These are phyloP conservation scores for Pseudocercospora ulei DNA, from an alignment of 2,329 filamentous ascomycete genomes.

Conservation along the genomic window DNA sequence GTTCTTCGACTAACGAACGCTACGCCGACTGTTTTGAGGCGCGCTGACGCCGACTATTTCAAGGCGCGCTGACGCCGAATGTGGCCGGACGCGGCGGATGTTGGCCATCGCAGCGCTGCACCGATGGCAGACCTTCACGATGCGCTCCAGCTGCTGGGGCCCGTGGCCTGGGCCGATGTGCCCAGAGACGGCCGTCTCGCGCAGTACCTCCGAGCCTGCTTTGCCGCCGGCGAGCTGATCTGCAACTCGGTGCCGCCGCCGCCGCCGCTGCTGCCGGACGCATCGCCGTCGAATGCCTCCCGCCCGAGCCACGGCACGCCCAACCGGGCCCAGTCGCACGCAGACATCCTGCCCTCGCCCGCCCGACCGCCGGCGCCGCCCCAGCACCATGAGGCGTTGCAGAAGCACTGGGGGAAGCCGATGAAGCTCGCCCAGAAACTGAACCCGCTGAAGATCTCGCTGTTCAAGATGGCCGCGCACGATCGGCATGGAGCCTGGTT, in stretches of 20 bases:
- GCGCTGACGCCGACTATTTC: no score
- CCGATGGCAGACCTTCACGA: conserved; percentile 40
- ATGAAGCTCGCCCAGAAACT: conserved; percentile 61
- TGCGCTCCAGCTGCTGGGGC: conserved; percentile 39
- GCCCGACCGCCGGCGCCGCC: conserved; percentile 44
- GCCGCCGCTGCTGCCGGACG: conserved; percentile 35
- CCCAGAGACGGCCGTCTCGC: conserved; percentile 35
- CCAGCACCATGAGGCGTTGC: conserved; percentile 51
- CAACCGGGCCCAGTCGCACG: conserved; percentile 43
- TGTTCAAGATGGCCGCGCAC: conserved; percentile 69
- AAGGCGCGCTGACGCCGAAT: no score
- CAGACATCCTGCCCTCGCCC: conserved; percentile 46
- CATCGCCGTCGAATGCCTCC: conserved; percentile 39
- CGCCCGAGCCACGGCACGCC: conserved; percentile 51
- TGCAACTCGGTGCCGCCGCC: conserved; percentile 64
- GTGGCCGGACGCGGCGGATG: no score
- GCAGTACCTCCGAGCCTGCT: conserved; percentile 36
- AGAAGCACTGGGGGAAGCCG: conserved; percentile 76
- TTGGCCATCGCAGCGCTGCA: no score
- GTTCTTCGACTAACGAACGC: no score
- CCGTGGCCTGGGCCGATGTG: conserved; percentile 40
- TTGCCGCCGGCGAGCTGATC: conserved; percentile 56
- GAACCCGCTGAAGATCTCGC: conserved; percentile 63
- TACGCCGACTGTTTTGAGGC: no score
- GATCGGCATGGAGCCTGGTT: conserved; percentile 88